Percentiles rank a stretch among this genome's conserved stretches.
Conservation (phyloP, 2,329 filamentous ascomycete species). For the Xylaria sp. region DNA sequence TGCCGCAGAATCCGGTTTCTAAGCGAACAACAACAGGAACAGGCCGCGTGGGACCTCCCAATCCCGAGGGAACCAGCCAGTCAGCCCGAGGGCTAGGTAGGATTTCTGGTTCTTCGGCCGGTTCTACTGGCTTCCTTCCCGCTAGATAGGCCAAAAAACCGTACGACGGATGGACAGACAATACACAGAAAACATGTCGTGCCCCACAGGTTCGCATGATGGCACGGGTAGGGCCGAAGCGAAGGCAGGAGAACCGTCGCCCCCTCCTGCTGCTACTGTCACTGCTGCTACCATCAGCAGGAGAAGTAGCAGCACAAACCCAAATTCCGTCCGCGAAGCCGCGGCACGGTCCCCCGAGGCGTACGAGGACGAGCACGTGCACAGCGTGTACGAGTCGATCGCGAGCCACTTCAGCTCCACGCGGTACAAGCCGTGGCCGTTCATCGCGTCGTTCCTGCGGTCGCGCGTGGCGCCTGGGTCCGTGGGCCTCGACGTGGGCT, state of each 20-base stretch:
- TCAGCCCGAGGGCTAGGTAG: neutral
- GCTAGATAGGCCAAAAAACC: constrained; percentile 1
- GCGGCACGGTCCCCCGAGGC: constrained; percentile 51
- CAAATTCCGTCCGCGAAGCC: constrained; percentile 31
- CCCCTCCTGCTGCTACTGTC: constrained; percentile 4
- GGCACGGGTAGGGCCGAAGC: constrained; percentile 33
- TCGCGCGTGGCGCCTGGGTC: constrained; percentile 71
- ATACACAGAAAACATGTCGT: constrained; percentile 29
- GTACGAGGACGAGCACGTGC: constrained; percentile 90
- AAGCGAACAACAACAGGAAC: neutral
- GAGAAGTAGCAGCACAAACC: neutral
- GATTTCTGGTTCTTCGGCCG: constrained; percentile 1
- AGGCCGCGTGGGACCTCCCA: neutral
- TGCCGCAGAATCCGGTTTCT: constrained; percentile 6
- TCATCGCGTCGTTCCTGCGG: constrained; percentile 82
- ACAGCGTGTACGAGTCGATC: constrained; percentile 89
- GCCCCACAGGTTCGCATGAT: constrained; percentile 43
- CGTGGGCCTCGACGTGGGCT: constrained; percentile 90
- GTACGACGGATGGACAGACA: constrained; percentile 19
- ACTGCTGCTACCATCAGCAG: neutral
- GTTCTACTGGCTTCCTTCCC: neutral
- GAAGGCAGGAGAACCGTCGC: constrained; percentile 5
- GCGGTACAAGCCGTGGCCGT: constrained; percentile 88
- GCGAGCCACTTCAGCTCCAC: constrained; percentile 86
- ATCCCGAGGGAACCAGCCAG: constrained; percentile 3